Evolutionary conservation across 495 filamentous ascomycete species (phyloP).

Genomic region (Filosporella fistucella): DNA sequence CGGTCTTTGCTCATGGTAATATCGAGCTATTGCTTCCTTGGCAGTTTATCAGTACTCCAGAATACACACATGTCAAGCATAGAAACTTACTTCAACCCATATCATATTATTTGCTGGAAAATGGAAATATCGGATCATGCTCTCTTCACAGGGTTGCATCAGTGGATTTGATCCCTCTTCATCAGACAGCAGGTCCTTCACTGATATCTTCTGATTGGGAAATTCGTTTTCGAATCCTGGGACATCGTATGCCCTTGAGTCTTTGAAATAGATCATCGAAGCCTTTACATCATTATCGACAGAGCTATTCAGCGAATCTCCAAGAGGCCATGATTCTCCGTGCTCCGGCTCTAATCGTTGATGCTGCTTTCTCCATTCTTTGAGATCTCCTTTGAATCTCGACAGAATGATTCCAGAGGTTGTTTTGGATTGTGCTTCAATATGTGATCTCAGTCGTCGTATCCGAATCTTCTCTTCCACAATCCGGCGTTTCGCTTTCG

Average conservation of each 20-base stretch:
- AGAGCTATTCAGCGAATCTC: background rate
- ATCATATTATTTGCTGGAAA: conserved; percentile 17
- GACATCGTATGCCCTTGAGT: background rate
- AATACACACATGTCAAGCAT: conserved; percentile 8
- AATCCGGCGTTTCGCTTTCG: conserved; percentile 22
- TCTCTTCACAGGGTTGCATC: background rate
- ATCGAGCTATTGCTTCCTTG: conserved; percentile 16
- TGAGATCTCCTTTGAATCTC: background rate
- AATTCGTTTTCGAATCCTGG: background rate
- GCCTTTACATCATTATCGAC: background rate
- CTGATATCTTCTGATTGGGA: conserved; percentile 5
- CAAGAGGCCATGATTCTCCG: background rate
- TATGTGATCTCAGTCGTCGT: background rate
- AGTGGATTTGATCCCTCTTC: background rate
- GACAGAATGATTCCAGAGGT: background rate
- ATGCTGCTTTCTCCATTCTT: background rate
- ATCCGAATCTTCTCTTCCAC: conserved; percentile 4
- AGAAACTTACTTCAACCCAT: conserved; percentile 16
- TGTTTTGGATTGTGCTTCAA: background rate
- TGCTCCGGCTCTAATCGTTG: background rate
- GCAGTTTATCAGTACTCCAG: conserved; percentile 19
- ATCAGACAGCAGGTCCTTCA: conserved; percentile 1
- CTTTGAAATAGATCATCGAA: background rate
- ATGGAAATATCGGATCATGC: conserved; percentile 8
- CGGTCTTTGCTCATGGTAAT: conserved; percentile 4